Evolutionary conservation across 345 rosid genomes (phyloP).

Genomic region (Populus nigra): DNA sequence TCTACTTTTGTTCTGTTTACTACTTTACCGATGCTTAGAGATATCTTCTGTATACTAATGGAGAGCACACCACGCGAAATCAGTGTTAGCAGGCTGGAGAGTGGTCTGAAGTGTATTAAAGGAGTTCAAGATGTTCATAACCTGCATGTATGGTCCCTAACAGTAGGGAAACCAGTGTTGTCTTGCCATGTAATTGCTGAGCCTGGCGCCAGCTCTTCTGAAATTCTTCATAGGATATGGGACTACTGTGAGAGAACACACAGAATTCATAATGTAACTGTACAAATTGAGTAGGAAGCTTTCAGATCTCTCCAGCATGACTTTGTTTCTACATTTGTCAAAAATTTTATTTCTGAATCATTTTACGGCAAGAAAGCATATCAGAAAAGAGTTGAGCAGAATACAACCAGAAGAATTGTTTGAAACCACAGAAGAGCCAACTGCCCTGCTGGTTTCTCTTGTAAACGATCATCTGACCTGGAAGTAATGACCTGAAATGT

Average conservation of each 20-base stretch:
- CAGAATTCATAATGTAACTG: conserved; percentile 64
- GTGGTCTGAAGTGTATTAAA: conserved; percentile 41
- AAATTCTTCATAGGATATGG: conserved; percentile 46
- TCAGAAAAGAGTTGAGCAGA: neutral
- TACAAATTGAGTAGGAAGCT: conserved; percentile 56
- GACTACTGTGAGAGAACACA: conserved; percentile 49
- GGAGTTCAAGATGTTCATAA: conserved; percentile 63
- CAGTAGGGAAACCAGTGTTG: conserved; percentile 58
- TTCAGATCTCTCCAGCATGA: neutral
- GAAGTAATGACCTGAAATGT: too few species aligned
- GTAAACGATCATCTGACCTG: neutral
- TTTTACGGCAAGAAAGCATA: neutral
- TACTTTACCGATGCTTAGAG: conserved; percentile 61
- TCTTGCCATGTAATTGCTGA: conserved; percentile 67
- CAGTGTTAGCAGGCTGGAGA: conserved; percentile 41
- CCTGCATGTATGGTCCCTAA: conserved; percentile 81
- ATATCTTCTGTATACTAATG: conserved; percentile 58
- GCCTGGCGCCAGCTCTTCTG: conserved; percentile 43
- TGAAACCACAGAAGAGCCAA: neutral
- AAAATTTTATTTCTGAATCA: neutral
- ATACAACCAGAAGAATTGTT: neutral
- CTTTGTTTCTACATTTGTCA: neutral
- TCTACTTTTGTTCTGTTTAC: conserved; percentile 52
- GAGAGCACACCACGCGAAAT: conserved; percentile 61
- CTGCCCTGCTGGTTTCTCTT: too few species aligned